Conservation (phyloP, 345 rosid species). For the Orychophragmus violaceus region DNA sequence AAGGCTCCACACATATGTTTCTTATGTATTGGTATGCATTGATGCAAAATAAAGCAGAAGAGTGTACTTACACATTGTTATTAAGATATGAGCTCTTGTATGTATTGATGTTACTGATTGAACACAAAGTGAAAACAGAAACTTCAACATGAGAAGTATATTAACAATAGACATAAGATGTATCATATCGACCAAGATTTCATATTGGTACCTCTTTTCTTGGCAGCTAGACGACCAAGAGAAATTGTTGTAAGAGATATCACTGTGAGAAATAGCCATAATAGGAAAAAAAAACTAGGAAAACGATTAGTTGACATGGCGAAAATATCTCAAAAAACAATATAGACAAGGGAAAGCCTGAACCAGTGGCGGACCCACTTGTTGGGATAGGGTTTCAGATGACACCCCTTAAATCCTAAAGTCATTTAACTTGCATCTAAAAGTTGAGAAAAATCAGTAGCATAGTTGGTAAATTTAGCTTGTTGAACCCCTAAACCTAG, state of each 20-base stretch:
- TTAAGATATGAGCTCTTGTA: slow-evolving; percentile 15
- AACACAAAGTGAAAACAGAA: background rate
- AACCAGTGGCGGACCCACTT: too few species aligned
- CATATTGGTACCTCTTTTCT: background rate
- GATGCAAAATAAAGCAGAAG: background rate
- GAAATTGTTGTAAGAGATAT: background rate
- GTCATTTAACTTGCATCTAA: too few species aligned
- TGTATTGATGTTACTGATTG: slow-evolving; percentile 16
- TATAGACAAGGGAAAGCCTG: background rate
- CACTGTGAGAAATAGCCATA: background rate
- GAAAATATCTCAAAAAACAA: background rate
- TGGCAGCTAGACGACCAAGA: background rate
- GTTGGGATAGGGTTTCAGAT: too few species aligned
- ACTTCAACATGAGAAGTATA: background rate
- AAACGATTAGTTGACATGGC: background rate
- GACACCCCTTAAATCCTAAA: too few species aligned
- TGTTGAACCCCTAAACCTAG: too few species aligned
- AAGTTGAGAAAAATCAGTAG: too few species aligned
- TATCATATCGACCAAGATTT: background rate
- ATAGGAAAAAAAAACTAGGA: background rate
- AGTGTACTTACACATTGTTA: slow-evolving; percentile 11
- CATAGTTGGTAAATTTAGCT: too few species aligned
- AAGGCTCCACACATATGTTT: too few species aligned
- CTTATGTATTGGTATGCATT: too few species aligned
- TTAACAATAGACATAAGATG: background rate